Evolutionary conservation across 345 rosid species (phyloP).

Genomic region (Eucalyptus polyanthemos): DNA sequence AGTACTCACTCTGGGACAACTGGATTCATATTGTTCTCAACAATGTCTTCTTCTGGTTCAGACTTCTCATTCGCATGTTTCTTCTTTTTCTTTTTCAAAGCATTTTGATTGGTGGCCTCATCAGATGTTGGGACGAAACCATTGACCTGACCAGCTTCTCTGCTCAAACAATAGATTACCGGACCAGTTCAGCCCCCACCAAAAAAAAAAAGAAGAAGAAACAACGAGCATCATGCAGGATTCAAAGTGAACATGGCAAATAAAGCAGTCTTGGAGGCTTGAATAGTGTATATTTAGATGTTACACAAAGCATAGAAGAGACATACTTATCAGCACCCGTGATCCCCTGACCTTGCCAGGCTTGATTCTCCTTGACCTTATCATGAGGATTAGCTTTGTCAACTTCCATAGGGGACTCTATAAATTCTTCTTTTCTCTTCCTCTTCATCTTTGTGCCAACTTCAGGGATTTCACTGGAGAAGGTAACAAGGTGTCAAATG

Average conservation of each 20-base stretch:
- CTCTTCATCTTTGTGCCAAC: not conserved
- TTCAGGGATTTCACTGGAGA: not conserved
- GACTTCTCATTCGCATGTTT: not conserved
- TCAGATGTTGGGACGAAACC: not conserved
- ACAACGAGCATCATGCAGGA: not conserved
- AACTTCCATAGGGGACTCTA: not conserved
- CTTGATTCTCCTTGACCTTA: not conserved
- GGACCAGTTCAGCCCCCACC: not conserved
- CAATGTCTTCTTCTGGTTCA: not conserved
- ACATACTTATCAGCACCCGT: not conserved
- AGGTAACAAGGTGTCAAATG: not conserved
- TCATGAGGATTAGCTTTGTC: not conserved
- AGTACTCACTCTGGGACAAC: not conserved
- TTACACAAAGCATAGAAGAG: not conserved
- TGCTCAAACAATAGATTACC: not conserved
- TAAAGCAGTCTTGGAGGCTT: not conserved
- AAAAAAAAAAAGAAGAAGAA: not conserved
- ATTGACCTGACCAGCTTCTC: not conserved
- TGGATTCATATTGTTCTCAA: not conserved
- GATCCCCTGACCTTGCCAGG: not conserved
- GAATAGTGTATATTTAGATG: not conserved
- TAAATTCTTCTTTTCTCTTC: not conserved
- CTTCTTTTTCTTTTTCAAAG: not conserved
- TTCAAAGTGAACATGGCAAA: not conserved
- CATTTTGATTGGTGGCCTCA: not conserved